Evolutionary conservation across 2,329 filamentous ascomycete genomes (phyloP).

Genomic region (Colletotrichum sp.): DNA sequence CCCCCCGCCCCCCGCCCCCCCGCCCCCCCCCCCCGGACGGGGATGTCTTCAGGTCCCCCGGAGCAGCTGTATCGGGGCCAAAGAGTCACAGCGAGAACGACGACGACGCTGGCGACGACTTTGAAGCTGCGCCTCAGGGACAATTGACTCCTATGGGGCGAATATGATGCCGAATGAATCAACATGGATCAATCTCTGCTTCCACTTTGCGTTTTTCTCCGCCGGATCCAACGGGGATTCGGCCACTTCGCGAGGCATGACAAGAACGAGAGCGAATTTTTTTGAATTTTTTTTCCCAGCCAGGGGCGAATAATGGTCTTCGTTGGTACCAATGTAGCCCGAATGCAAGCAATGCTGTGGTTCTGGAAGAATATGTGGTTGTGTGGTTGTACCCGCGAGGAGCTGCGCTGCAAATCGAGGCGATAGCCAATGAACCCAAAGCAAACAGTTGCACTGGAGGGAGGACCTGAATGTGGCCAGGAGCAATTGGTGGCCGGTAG

Average conservation of each 20-base stretch:
- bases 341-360: slow-evolving; percentile 1
- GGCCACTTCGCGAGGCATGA: background rate
- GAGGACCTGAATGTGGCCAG: background rate
- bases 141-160: background rate
- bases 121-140: background rate
- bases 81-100: background rate
- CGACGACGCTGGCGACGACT: slow-evolving; percentile 7
- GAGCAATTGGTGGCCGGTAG: slow-evolving; percentile 7
- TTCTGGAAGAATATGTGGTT: background rate
- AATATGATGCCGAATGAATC: background rate
- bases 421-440: background rate
- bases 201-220: background rate
- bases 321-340: background rate
- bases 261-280: background rate
- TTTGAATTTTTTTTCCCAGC: background rate
- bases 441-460: background rate
- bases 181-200: background rate
- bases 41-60: background rate
- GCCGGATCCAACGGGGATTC: background rate
- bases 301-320: background rate
- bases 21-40: too few species aligned
- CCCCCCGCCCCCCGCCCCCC: too few species aligned
- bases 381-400: slow-evolving; percentile 1
- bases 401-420: background rate
- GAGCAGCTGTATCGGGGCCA: background rate